Evolutionary conservation across 73 alveolate species (phyloP), one percentile per base, ranked within the genome.

Genomic region (Tetrahymena borealis): DNA sequence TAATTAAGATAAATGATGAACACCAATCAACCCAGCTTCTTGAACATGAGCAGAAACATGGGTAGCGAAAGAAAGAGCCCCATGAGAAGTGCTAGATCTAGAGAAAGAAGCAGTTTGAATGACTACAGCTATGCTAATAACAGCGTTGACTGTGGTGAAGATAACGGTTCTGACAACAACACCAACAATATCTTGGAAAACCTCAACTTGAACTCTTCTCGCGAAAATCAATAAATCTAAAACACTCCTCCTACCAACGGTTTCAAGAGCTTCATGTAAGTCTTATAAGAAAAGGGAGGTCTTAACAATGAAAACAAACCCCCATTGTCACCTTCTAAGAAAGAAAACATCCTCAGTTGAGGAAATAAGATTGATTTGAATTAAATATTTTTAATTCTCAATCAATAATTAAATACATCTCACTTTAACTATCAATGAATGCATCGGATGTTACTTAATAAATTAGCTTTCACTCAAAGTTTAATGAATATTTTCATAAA

Each of bases 41-140:
- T 60, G 35, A 60, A 60, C 85, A 60, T 60, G 85, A 60, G 85
- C 85, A 60, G 85, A 60, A 60, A 60, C 85, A 60, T 60, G 85
- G 85, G 85, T 18, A 60, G 85, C 9, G 85, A 60, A 60, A 60
- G 85, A 60, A 60, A 60, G 85, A 60, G 85, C 9, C 85, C 85
- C 85, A 60, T 60, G 85, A 60, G 85, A 60, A 60, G 85, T 60
- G 85, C 85, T 6, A 60, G 85, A 60, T 60, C 85, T 9, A 60
- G 85, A 60, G 85, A 60, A 60, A 60, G 85, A 60, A 60, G 85
- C 85, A 60, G 85, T 60, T 60, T 60, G 85, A 60, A 60, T 28
- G 85, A 60, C 85, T 60, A 60, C 85, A 60, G 85, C 37, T 60
- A 60, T 16, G 85, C 85, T 18, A 60, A 60, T 18, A 60, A 60